phyloP scores from a whole-genome alignment of 2,329 filamentous ascomycete species.

The Cryphonectria radicalis region DNA sequence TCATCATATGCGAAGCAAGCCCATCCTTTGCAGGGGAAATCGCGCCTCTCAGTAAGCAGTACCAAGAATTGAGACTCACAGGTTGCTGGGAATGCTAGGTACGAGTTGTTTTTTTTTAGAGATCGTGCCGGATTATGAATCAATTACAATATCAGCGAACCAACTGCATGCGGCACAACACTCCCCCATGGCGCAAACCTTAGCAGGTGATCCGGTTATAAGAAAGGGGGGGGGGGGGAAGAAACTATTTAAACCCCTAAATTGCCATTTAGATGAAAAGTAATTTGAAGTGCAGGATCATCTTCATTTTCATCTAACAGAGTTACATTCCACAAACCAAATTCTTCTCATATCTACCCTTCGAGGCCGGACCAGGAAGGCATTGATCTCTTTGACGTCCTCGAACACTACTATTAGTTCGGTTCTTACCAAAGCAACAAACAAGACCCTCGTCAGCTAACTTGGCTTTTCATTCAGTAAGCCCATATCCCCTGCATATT shows the following conservation, averaged over 20 bases:
- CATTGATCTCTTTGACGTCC: not conserved
- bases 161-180: not conserved
- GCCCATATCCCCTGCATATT: not conserved
- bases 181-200: not conserved
- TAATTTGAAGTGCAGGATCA: not conserved
- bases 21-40: not conserved
- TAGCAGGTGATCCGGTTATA: not conserved
- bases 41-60: not conserved
- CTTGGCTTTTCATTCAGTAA: not conserved
- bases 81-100: not conserved
- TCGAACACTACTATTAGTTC: not conserved
- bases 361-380: not conserved
- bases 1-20: not conserved
- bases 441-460: not conserved
- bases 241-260: not conserved
- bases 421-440: not conserved
- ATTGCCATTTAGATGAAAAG: not conserved
- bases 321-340: not conserved
- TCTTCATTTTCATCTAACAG: not conserved
- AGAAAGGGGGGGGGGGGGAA: too few species aligned
- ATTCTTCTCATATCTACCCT: not conserved
- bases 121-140: slow-evolving; percentile 3
- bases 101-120: not conserved
- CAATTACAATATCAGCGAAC: not conserved
- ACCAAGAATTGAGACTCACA: not conserved